Evolutionary conservation across 2,329 filamentous ascomycete genomes (phyloP).

Genomic region (Monosporascus sp.): DNA sequence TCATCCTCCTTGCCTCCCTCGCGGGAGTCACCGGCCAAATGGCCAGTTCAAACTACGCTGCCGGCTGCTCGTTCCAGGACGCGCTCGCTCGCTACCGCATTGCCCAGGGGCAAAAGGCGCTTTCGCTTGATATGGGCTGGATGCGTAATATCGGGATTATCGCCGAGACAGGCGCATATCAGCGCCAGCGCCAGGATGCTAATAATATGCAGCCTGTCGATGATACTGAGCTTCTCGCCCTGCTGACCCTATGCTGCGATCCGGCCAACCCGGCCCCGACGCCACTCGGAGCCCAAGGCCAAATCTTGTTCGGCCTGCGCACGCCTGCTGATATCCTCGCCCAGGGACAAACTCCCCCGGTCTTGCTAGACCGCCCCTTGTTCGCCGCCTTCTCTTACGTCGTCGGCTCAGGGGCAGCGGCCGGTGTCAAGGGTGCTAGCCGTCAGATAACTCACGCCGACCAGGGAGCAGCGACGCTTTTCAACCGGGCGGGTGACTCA

Average conservation of each 20-base stretch:
- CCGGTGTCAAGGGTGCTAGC: background rate
- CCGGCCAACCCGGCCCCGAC: conserved; percentile 2
- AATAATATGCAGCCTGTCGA: conserved; percentile 16
- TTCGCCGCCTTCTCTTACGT: conserved; percentile 9
- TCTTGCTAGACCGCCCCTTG: conserved; percentile 7
- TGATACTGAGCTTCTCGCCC: conserved; percentile 15
- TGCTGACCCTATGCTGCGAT: conserved; percentile 16
- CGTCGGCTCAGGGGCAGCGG: background rate
- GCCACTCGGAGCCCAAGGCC: conserved; percentile 2
- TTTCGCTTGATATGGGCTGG: conserved; percentile 22
- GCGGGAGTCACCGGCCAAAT: conserved; percentile 15
- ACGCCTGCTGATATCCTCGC: conserved; percentile 10
- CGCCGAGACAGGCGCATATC: conserved; percentile 13
- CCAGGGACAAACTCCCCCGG: conserved; percentile 2
- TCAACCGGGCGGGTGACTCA: conserved; percentile 6
- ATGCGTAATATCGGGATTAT: conserved; percentile 22
- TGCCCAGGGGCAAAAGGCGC: conserved; percentile 12
- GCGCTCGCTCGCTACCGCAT: conserved; percentile 17
- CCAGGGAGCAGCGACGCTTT: conserved; percentile 5
- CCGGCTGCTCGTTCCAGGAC: conserved; percentile 21
- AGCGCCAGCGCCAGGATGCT: conserved; percentile 5
- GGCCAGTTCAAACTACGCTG: conserved; percentile 21
- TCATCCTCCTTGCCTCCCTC: conserved; percentile 23
- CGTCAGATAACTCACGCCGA: background rate
- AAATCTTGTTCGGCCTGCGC: conserved; percentile 11